These are phyloP conservation scores for Pelargonium nanum DNA, from an alignment of 345 rosid species.

Conservation along the genomic window DNA sequence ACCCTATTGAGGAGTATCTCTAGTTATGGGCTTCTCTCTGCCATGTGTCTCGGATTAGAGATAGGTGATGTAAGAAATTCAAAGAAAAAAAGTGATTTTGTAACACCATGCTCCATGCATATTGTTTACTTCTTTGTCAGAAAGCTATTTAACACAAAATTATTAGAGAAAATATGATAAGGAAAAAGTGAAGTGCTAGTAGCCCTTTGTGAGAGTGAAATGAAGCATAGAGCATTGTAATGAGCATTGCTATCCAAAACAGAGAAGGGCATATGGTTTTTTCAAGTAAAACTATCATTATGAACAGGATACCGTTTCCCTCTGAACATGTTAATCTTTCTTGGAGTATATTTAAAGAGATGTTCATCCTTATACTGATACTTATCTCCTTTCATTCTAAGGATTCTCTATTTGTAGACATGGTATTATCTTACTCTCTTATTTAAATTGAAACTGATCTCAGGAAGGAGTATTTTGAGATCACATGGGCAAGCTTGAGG, in stretches of 20 bases:
- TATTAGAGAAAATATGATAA: not conserved
- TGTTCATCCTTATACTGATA: too few relatives aligned
- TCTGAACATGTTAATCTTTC: too few relatives aligned
- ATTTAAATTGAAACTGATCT: not conserved
- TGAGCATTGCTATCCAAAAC: not conserved
- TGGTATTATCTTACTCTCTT: too few relatives aligned
- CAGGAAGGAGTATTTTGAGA: constrained; percentile 71
- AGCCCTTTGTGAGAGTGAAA: too few relatives aligned
- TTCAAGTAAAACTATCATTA: too few relatives aligned
- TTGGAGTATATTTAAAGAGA: too few relatives aligned
- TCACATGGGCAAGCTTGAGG: constrained; percentile 51
- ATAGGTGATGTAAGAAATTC: not conserved
- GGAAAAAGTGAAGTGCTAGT: not conserved
- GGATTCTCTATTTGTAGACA: not conserved
- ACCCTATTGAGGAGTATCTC: not conserved
- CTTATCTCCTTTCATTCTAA: too few relatives aligned
- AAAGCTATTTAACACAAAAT: not conserved
- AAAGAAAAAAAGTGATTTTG: not conserved
- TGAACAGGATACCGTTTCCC: too few relatives aligned
- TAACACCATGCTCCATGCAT: too few relatives aligned
- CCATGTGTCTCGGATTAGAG: not conserved
- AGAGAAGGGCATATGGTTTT: not conserved
- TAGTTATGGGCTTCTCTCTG: not conserved
- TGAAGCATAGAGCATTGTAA: not conserved
- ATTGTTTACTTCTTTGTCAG: not conserved